phyloP scores from a whole-genome alignment of 2,329 filamentous ascomycete genomes.

The Exophiala viscosa region DNA sequence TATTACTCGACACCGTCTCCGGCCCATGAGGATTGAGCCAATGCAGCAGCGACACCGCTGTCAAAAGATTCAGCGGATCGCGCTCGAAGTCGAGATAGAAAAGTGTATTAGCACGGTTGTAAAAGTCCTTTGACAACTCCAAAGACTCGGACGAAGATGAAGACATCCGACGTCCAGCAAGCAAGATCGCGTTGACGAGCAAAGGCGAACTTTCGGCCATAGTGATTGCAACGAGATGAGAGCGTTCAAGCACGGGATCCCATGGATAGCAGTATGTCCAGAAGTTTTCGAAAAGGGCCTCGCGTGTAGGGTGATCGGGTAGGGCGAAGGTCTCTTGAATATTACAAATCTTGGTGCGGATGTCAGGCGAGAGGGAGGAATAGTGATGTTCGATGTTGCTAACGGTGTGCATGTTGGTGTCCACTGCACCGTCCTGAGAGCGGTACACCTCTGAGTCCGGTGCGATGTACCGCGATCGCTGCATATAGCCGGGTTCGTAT shows the following conservation, averaged over 20 bases:
- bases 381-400: no score
- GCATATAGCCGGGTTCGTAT: no score
- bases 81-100: conserved; percentile 35
- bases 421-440: no score
- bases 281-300: conserved; percentile 37
- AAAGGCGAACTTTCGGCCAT: conserved; percentile 25
- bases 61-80: conserved; percentile 33
- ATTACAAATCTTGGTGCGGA: no score
- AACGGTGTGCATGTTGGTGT: no score
- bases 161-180: conserved; percentile 42
- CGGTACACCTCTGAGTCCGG: no score
- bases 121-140: conserved; percentile 33
- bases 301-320: no score
- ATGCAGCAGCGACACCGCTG: conserved; percentile 33
- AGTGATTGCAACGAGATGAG: background rate
- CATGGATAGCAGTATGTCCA: conserved; percentile 41
- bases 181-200: conserved; percentile 39
- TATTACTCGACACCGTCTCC: conserved; percentile 40
- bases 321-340: no score
- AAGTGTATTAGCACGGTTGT: conserved; percentile 34
- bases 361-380: no score
- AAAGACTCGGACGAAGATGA: conserved; percentile 31
- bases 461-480: no score
- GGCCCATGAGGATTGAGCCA: conserved; percentile 37
- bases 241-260: conserved; percentile 40